These are phyloP conservation scores for Starmerella bombi DNA, from an alignment of 805 yeast genomes.

Conservation along the genomic window DNA sequence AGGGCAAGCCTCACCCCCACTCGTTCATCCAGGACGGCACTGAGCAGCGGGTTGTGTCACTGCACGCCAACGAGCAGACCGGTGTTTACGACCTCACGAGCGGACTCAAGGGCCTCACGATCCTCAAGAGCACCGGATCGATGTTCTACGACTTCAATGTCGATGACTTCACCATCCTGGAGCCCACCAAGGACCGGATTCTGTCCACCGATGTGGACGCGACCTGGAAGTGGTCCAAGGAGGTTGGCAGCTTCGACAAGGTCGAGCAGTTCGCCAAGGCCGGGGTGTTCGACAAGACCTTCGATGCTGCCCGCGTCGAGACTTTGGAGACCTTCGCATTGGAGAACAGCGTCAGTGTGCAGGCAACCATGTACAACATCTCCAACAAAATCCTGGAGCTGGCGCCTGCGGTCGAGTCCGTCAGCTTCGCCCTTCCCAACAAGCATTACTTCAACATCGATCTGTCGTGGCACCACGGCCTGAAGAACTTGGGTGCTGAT, in stretches of 20 bases:
- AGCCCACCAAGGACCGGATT: slow-evolving; percentile 73
- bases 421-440: slow-evolving; percentile 72
- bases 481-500: slow-evolving; percentile 45
- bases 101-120: slow-evolving; percentile 64
- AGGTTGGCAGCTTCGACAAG: slow-evolving; percentile 24
- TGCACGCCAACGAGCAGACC: slow-evolving; percentile 23
- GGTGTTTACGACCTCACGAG: slow-evolving; percentile 47
- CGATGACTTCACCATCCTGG: slow-evolving; percentile 79
- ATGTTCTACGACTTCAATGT: slow-evolving; percentile 78
- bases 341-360: slow-evolving; percentile 87
- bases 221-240: slow-evolving; percentile 49
- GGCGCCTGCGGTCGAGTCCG: slow-evolving; percentile 47
- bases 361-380: slow-evolving; percentile 95
- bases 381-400: slow-evolving; percentile 50
- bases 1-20: slow-evolving; percentile 68
- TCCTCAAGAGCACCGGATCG: slow-evolving; percentile 81
- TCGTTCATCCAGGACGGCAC: slow-evolving; percentile 77
- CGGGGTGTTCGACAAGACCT: slow-evolving; percentile 54
- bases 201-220: slow-evolving; percentile 77
- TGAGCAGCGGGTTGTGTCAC: slow-evolving; percentile 49
- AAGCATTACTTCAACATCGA: slow-evolving; percentile 79
- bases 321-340: slow-evolving; percentile 69
- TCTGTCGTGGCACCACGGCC: slow-evolving; percentile 68
- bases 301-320: slow-evolving; percentile 45
- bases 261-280: slow-evolving; percentile 21